Percentiles rank a stretch among this genome's conserved stretches.
Evolutionary conservation across 2,329 filamentous ascomycete genomes (phyloP).

Genomic region (Dissoconium aciculare): DNA sequence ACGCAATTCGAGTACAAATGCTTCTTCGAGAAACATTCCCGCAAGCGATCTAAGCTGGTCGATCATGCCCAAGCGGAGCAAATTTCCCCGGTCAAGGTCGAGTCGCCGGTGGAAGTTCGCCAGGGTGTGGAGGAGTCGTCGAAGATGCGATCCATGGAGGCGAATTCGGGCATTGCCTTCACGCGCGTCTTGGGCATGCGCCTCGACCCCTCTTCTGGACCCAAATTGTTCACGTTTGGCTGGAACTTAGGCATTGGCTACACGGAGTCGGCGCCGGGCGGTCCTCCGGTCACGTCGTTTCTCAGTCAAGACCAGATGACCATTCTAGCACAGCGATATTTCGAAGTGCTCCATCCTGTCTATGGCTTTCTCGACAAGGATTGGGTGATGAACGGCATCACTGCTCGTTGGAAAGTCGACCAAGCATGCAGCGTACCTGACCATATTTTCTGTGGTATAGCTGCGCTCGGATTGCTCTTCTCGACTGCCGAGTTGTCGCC

Average conservation of each 20-base stretch:
- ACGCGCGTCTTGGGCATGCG: constrained; percentile 38
- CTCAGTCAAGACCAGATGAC: constrained; percentile 36
- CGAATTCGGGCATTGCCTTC: constrained; percentile 44
- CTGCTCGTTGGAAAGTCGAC: constrained; percentile 13
- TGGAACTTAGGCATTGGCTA: constrained; percentile 36
- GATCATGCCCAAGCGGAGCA: constrained; percentile 8
- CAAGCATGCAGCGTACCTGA: constrained; percentile 15
- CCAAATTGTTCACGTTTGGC: constrained; percentile 40
- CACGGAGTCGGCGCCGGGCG: constrained; percentile 6
- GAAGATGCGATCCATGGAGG: constrained; percentile 35
- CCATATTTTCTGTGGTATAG: constrained; percentile 39
- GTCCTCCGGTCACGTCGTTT: constrained; percentile 29
- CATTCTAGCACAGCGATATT: constrained; percentile 34
- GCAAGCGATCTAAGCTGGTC: constrained; percentile 22
- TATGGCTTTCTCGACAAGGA: constrained; percentile 37
- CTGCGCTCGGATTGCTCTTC: constrained; percentile 39
- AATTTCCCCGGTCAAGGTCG: constrained; percentile 3
- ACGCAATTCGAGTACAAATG: constrained; percentile 40
- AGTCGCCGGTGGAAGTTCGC: constrained; percentile 9
- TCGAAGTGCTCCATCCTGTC: constrained; percentile 37
- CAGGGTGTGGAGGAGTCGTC: constrained; percentile 16
- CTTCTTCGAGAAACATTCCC: constrained; percentile 29
- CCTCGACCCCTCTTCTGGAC: constrained; percentile 39
- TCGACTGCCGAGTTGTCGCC: constrained; percentile 21
- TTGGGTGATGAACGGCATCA: constrained; percentile 15